Percentiles rank a stretch among this genome's conserved stretches.
phyloP scores from a whole-genome alignment of 2,329 filamentous ascomycete genomes.

The Trichoderma guizhouense region DNA sequence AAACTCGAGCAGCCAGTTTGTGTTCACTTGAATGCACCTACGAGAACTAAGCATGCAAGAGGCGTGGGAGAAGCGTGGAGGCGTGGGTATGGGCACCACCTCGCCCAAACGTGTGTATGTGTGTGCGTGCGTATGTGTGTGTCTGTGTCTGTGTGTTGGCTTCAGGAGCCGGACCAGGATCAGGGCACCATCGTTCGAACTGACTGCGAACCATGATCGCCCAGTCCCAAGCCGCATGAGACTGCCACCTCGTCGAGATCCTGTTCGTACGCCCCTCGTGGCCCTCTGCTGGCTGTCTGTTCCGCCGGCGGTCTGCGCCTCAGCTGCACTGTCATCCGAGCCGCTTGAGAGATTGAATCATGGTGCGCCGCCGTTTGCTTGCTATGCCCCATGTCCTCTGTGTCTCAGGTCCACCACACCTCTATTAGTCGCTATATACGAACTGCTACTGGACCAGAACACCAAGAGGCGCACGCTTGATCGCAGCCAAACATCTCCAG shows the following conservation, averaged over 20 bases:
- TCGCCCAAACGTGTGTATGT: background rate
- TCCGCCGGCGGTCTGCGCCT: constrained; percentile 18
- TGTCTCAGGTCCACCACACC: constrained; percentile 19
- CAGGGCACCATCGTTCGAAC: constrained; percentile 26
- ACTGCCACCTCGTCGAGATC: constrained; percentile 4
- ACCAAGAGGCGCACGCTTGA: background rate
- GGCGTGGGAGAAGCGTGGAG: background rate
- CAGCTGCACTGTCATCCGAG: constrained; percentile 21
- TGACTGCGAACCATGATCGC: constrained; percentile 27
- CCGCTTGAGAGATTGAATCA: constrained; percentile 18
- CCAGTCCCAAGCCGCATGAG: constrained; percentile 16
- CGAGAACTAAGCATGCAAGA: background rate
- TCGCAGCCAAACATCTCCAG: background rate
- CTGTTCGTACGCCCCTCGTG: constrained; percentile 15
- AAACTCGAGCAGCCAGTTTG: constrained; percentile 1
- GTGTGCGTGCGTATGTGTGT: background rate
- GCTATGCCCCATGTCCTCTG: constrained; percentile 4
- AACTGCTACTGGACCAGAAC: constrained; percentile 7
- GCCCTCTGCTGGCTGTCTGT: constrained; percentile 8
- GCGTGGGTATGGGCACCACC: background rate
- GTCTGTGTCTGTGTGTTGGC: constrained; percentile 8
- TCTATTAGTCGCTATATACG: background rate
- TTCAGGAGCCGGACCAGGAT: constrained; percentile 17
- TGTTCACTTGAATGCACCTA: background rate
- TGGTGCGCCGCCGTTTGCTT: constrained; percentile 14